These are phyloP conservation scores for Magnolia changhungtana DNA, from an alignment of 164 flowering plant genomes.

Conservation along the genomic window DNA sequence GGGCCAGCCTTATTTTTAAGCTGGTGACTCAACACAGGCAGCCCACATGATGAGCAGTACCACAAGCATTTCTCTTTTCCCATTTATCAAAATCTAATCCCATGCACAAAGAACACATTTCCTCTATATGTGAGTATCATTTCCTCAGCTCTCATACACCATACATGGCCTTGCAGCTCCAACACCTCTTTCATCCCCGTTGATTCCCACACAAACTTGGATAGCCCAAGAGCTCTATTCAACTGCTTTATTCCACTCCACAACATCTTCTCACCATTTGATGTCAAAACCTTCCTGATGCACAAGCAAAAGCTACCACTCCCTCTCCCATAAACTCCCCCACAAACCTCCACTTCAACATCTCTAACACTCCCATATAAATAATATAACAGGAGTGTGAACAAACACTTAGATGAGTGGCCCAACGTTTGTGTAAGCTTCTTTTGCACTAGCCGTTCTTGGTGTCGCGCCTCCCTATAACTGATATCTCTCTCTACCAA, in stretches of 20 bases:
- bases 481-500: conserved; percentile 61
- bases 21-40: neutral
- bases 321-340: conserved; percentile 42
- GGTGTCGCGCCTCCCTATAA: conserved; percentile 60
- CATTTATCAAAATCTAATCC: conserved; percentile 33
- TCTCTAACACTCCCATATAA: conserved; percentile 55
- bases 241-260: conserved; percentile 67
- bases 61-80: neutral
- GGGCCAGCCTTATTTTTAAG: too few species aligned
- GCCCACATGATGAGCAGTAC: neutral
- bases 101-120: conserved; percentile 55
- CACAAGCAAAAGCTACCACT: conserved; percentile 37
- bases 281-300: conserved; percentile 70
- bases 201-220: conserved; percentile 73
- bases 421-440: conserved; percentile 60
- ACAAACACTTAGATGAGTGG: conserved; percentile 71
- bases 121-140: conserved; percentile 55
- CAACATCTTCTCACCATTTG: conserved; percentile 53
- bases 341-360: conserved; percentile 67
- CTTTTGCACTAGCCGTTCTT: conserved; percentile 72
- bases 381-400: conserved; percentile 68
- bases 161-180: conserved; percentile 83
- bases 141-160: conserved; percentile 58
- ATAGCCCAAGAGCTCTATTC: conserved; percentile 65
- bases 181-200: conserved; percentile 57